Percentiles rank a stretch among this genome's conserved stretches.
Evolutionary conservation across 148 eudicot species (phyloP).

Genomic region (Dysphania ambrosioides): DNA sequence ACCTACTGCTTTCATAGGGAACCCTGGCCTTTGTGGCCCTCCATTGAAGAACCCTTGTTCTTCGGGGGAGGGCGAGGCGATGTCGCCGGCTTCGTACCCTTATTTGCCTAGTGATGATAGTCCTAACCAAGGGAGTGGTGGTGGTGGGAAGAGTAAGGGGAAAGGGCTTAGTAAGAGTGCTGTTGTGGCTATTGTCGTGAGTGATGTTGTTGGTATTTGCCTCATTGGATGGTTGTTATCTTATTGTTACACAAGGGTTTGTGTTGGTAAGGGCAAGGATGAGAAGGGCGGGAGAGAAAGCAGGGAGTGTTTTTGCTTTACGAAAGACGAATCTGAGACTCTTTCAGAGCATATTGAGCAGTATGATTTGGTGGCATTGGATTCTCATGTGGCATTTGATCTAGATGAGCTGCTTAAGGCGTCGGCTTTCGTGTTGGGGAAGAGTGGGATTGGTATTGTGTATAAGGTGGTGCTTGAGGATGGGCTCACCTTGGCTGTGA

Average conservation of each 20-base stretch:
- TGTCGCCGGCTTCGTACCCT: slow-evolving; percentile 63
- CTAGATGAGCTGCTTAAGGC: slow-evolving; percentile 95
- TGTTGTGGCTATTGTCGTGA: slow-evolving; percentile 51
- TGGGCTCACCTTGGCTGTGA: slow-evolving; percentile 79
- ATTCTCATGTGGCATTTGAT: slow-evolving; percentile 68
- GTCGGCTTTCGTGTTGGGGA: slow-evolving; percentile 90
- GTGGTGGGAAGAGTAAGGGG: slow-evolving; percentile 35
- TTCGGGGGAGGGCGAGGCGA: slow-evolving; percentile 34
- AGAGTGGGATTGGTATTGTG: slow-evolving; percentile 95
- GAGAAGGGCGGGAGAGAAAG: slow-evolving; percentile 50
- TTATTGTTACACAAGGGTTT: slow-evolving; percentile 67
- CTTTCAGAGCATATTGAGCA: slow-evolving; percentile 77
- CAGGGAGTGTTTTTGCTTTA: slow-evolving; percentile 74
- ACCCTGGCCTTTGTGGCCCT: slow-evolving; percentile 87
- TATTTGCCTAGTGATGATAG: slow-evolving; percentile 59
- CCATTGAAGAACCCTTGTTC: slow-evolving; percentile 78
- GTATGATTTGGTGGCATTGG: slow-evolving; percentile 75
- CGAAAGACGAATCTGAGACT: slow-evolving; percentile 85
- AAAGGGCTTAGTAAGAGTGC: slow-evolving; percentile 63
- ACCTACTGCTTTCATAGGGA: slow-evolving; percentile 91
- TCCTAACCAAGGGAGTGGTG: slow-evolving; percentile 31
- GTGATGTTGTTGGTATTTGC: slow-evolving; percentile 86
- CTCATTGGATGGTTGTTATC: slow-evolving; percentile 77
- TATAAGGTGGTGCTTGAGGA: slow-evolving; percentile 96
- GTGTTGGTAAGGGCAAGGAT: slow-evolving; percentile 44